Evolutionary conservation across 2,329 filamentous ascomycete species (phyloP), one percentile per base, ranked within the genome.

Genomic region (Xylaria sp.): DNA sequence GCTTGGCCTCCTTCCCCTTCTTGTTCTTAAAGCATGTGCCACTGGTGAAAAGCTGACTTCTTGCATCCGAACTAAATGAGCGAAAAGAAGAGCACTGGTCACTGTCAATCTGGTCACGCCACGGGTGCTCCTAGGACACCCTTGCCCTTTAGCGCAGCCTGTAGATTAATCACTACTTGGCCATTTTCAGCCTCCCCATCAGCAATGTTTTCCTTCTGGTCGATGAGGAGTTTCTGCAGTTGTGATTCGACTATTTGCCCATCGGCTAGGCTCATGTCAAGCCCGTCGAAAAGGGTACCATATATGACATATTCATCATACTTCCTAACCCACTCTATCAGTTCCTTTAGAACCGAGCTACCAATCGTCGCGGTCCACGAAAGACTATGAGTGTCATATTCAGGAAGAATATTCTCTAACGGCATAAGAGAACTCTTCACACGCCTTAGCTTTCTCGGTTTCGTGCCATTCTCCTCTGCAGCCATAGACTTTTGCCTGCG

Each of bases 401-500:
- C 68, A 0, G 62, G 39, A 6, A 70, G 70, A 7, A 70, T 66
- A 45, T 72, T 75, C 57, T 78, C 76, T 4, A 79, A 60, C 12
- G 77, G 77, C 63, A 78, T 48, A 18, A 77, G 72, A 52, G 63
- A 72, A 34, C 75, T 78, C 60, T 77, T 78, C 30, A 74, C 12
- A 28, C 76, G 74, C 48, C 72, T 74, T 32, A 72, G 30, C 50
- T 73, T 78, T 65, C 34, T 74, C 30, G 65, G 67, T 20, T 63
- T 71, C 18, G 60, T 32, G 10, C 32, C 46, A 10, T n/a, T 63
- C 34, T 66, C 69, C 23, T 68, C 70, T 39, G 70, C 69, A 43
- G 70, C 72, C 41, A 74, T 69, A 0, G 76, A 78, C 57, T 77
- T 79, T 61, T 79, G 77, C 52, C 75, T 72, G 10, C 77, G 75